These are phyloP conservation scores for Waltiozyma sp. DNA, from an alignment of 1,139 yeast genomes.

Conservation along the genomic window DNA sequence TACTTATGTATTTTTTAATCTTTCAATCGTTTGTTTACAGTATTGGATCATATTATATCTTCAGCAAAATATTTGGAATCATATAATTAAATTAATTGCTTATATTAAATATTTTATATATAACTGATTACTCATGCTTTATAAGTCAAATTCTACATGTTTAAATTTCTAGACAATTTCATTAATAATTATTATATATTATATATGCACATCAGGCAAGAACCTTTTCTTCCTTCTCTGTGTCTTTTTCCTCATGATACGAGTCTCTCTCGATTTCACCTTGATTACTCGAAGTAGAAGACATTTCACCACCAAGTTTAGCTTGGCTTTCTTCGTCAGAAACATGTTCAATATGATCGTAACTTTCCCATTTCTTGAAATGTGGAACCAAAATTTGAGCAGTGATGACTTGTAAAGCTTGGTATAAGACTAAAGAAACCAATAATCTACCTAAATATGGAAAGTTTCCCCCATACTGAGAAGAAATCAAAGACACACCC, in stretches of 20 bases:
- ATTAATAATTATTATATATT: too few relatives aligned
- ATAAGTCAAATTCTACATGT: not conserved
- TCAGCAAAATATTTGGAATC: too few relatives aligned
- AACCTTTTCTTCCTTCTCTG: not conserved
- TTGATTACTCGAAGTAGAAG: not conserved
- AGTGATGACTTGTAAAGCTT: conserved; percentile 73
- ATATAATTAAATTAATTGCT: too few relatives aligned
- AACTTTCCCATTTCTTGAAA: conserved; percentile 55
- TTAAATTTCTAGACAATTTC: too few relatives aligned
- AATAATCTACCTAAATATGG: conserved; percentile 58
- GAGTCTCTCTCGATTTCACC: not conserved
- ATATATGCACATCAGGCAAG: not conserved
- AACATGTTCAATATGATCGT: conserved; percentile 15
- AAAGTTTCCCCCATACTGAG: conserved; percentile 64
- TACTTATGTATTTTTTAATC: too few relatives aligned
- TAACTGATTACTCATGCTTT: too few relatives aligned
- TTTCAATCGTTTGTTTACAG: too few relatives aligned
- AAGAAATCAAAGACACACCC: conserved; percentile 70
- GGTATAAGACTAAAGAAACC: conserved; percentile 76
- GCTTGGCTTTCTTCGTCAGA: conserved; percentile 9
- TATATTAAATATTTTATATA: too few relatives aligned
- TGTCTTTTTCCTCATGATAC: not conserved
- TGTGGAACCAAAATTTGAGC: conserved; percentile 61
- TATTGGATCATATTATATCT: too few relatives aligned
- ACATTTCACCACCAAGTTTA: not conserved